Conservation (phyloP, 1,284 basidiomycete species). For the Ceraceosorus bombacis region DNA sequence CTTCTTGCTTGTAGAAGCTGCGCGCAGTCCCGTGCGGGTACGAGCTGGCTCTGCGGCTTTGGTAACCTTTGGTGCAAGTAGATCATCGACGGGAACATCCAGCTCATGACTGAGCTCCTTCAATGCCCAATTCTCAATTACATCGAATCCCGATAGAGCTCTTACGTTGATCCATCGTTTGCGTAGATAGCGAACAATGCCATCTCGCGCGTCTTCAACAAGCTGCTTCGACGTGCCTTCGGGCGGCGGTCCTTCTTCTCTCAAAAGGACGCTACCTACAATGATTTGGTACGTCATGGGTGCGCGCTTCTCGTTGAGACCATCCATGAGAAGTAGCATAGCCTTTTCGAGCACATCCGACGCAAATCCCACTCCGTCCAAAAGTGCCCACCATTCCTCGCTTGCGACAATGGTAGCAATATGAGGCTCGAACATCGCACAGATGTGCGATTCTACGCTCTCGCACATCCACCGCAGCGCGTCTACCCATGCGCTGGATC, state of each 20-base stretch:
- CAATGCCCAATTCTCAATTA: constrained; percentile 72
- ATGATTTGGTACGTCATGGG: constrained; percentile 30
- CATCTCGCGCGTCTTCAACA: constrained; percentile 29
- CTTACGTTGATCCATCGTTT: constrained; percentile 64
- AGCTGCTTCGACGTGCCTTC: constrained; percentile 18
- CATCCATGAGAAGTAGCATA: constrained; percentile 35
- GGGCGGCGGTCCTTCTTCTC: constrained; percentile 27
- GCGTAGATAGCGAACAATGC: constrained; percentile 31
- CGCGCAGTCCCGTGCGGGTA: constrained; percentile 5
- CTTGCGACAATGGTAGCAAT: constrained; percentile 29
- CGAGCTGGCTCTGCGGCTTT: not conserved
- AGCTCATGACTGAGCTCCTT: constrained; percentile 63
- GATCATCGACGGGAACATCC: constrained; percentile 25
- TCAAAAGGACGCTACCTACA: constrained; percentile 34
- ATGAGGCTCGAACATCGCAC: constrained; percentile 20
- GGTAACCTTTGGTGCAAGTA: constrained; percentile 21
- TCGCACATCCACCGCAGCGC: constrained; percentile 36
- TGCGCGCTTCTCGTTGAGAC: constrained; percentile 30
- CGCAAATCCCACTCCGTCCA: constrained; percentile 32
- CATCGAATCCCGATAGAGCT: constrained; percentile 69
- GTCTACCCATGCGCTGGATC: constrained; percentile 34
- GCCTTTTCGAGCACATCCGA: constrained; percentile 33
- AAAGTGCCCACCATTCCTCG: constrained; percentile 23
- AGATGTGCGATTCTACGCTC: constrained; percentile 24
- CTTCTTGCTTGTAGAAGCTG: constrained; percentile 1